phyloP scores from a whole-genome alignment of 805 yeast genomes.

The Sugiyamaella mastotermitis region DNA sequence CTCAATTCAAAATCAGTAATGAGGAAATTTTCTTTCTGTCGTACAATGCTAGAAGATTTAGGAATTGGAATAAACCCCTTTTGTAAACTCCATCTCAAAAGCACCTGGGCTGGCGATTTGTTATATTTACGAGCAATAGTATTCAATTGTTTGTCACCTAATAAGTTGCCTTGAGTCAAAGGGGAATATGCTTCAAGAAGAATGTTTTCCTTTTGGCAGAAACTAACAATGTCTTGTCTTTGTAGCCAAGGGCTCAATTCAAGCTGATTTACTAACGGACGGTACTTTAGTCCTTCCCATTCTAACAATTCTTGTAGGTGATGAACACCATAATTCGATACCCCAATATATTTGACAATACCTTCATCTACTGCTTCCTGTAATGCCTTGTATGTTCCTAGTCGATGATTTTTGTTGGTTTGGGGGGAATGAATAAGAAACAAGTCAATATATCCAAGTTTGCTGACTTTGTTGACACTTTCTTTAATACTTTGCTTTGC shows the following conservation, averaged over 20 bases:
- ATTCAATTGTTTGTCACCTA: conserved; percentile 45
- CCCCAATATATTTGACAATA: conserved; percentile 49
- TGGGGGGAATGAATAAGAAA: conserved; percentile 56
- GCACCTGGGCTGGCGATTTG: conserved; percentile 51
- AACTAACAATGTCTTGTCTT: conserved; percentile 51
- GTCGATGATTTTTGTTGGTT: conserved; percentile 27
- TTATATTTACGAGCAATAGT: conserved; percentile 44
- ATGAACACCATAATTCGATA: conserved; percentile 53
- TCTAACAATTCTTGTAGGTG: conserved; percentile 49
- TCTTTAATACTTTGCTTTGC: conserved; percentile 43
- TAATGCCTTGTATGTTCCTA: conserved; percentile 48
- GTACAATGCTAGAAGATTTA: conserved; percentile 46
- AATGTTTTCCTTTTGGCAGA: conserved; percentile 45
- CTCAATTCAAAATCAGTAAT: conserved; percentile 43
- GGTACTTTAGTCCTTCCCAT: conserved; percentile 40
- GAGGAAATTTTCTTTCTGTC: conserved; percentile 50
- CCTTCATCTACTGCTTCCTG: conserved; percentile 52
- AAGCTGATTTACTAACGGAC: conserved; percentile 73
- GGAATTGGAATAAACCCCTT: conserved; percentile 69
- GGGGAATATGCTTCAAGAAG: conserved; percentile 68
- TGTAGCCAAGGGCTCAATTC: conserved; percentile 87
- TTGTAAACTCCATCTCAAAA: conserved; percentile 66
- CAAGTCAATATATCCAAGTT: conserved; percentile 56
- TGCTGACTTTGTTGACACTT: conserved; percentile 48
- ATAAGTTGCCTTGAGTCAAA: conserved; percentile 53